Evolutionary conservation across 1,139 yeast species (phyloP), one percentile per base, ranked within the genome.

Genomic region (Pichia sp.): DNA sequence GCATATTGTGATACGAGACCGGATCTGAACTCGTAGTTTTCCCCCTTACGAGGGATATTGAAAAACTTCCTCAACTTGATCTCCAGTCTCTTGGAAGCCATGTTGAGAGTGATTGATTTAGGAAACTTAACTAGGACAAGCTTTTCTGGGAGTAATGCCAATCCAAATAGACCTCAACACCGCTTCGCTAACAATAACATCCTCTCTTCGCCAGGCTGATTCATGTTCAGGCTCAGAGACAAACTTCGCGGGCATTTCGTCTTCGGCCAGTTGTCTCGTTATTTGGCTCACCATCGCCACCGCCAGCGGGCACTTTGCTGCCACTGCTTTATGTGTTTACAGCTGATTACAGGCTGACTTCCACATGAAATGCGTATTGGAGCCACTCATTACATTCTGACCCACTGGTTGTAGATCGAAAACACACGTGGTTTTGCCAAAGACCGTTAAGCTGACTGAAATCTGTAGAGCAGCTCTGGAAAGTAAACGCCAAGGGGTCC

Each of bases 1-100:
- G 97, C 95, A 71, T 90, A 95, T 71, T 90, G 98, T 13, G 97
- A 90, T 5, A 93, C 98, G 57, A 95, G 78, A 1, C 98, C 98
- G 47, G 82, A 82, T 63, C 90, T 82, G 66, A 93, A 80, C 72
- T 93, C 99, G 64, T 81, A 89, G 32, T 96, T 84, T 71, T 93
- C 99, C 56, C 84, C 84, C 65, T 81, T 81, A 44, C 75, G 73
- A n/a, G 85, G 85, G n/a, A 79, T 70, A 59, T 79, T 79, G 64
- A 82, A 80, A 59, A 81, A 76, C 68, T 76, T 77, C 53, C 83
- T 73, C 57, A 82, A 72, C 59, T 78, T 72, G 59, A 75, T 71
- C 64, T 81, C 85, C 30, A 79, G 64, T 16, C 64, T 54, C 32
- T 60, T 60, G 0, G 58, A 49, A 8, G 58, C 42, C 54, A 54